These are phyloP conservation scores for Pseudogymnoascus sp. DNA, from an alignment of 2,329 filamentous ascomycete species.

Conservation along the genomic window DNA sequence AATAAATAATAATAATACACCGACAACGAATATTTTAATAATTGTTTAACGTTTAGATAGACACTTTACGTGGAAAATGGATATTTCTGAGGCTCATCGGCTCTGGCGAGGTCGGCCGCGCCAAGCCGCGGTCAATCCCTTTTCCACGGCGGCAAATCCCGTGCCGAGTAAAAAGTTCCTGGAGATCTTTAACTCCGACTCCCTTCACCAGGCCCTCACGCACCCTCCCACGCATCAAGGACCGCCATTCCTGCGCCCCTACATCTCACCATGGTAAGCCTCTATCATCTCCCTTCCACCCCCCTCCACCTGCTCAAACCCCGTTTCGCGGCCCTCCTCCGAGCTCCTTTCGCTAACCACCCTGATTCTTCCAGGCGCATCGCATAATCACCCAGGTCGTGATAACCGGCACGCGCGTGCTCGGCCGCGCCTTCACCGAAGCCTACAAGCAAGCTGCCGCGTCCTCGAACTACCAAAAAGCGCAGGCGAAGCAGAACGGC, in stretches of 20 bases:
- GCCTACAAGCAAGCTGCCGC: conserved; percentile 94
- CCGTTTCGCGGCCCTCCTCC: not conserved
- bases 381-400: conserved; percentile 91
- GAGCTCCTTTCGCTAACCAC: not conserved
- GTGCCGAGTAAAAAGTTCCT: conserved; percentile 10
- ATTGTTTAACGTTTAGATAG: too few relatives aligned
- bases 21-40: too few relatives aligned
- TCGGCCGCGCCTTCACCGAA: conserved; percentile 86
- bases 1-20: not conserved
- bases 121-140: not conserved
- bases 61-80: not conserved
- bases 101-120: not conserved
- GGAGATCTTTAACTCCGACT: conserved; percentile 1
- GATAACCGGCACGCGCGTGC: conserved; percentile 79
- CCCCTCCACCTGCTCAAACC: not conserved
- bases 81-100: not conserved
- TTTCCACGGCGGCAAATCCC: conserved; percentile 7
- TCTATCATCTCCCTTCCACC: not conserved
- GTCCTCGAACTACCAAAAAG: conserved; percentile 70
- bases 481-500: conserved; percentile 54
- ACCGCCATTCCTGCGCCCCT: conserved; percentile 2
- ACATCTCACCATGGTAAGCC: not conserved
- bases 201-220: not conserved
- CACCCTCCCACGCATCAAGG: not conserved
- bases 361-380: conserved; percentile 58